A percentile compares a stretch with the other conserved stretches of the same genome.
Conservation (phyloP, 2,329 filamentous ascomycete species). For the Arthrinium phaeospermum region DNA sequence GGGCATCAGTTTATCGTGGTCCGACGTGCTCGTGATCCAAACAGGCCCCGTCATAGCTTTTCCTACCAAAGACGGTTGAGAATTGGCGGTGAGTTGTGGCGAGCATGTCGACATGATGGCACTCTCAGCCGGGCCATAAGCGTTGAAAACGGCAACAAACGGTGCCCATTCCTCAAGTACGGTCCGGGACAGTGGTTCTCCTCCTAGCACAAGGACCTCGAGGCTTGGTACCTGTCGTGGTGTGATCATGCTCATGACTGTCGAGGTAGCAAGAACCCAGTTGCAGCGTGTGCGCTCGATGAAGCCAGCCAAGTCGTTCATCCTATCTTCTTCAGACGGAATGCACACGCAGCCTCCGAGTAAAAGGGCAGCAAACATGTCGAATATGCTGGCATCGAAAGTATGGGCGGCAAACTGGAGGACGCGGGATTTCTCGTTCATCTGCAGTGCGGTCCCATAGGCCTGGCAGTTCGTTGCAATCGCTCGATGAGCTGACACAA, state of each 20-base stretch:
- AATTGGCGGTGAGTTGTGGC: not conserved
- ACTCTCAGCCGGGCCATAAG: not conserved
- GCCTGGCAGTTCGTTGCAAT: too few relatives aligned
- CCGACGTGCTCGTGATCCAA: constrained; percentile 22
- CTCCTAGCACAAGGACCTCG: not conserved
- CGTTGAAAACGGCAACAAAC: not conserved
- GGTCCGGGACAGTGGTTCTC: not conserved
- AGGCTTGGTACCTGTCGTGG: not conserved
- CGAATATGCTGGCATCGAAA: constrained; percentile 23
- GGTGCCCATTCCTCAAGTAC: not conserved
- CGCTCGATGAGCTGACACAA: not conserved
- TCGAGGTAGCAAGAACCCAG: not conserved
- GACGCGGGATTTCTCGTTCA: constrained; percentile 24
- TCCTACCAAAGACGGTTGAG: not conserved
- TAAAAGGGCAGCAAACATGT: constrained; percentile 17
- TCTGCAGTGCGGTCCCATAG: not conserved
- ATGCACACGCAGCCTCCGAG: constrained; percentile 22
- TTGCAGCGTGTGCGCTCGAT: constrained; percentile 25
- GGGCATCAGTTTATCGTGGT: constrained; percentile 23
- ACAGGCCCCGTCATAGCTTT: constrained; percentile 5
- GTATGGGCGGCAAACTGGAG: constrained; percentile 23
- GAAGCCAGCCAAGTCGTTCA: constrained; percentile 11
- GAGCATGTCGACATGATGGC: not conserved
- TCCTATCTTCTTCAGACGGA: constrained; percentile 17
- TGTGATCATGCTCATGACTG: not conserved